These are phyloP conservation scores for Melampsora abietis-canadensis DNA, from an alignment of 1,284 basidiomycete species.

Conservation along the genomic window DNA sequence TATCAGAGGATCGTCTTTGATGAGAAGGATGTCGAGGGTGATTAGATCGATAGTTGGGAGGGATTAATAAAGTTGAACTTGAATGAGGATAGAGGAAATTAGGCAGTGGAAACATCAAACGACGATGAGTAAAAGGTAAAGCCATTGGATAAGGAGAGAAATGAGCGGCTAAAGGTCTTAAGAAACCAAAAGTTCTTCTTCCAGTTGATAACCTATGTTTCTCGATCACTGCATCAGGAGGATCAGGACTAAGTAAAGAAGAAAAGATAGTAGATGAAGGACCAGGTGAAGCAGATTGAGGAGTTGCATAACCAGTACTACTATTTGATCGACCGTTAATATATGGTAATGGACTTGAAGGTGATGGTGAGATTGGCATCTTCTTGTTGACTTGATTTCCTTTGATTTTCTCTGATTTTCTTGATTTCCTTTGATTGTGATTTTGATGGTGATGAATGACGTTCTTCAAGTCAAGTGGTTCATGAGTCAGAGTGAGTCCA, in stretches of 20 bases:
- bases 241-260: slow-evolving; percentile 28
- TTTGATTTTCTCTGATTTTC: too few species aligned
- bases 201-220: slow-evolving; percentile 29
- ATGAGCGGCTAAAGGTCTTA: slow-evolving; percentile 19
- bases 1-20: slow-evolving; percentile 13
- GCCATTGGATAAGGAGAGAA: slow-evolving; percentile 42
- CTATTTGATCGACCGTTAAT: slow-evolving; percentile 15
- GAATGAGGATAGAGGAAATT: slow-evolving; percentile 26
- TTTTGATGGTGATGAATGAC: too few species aligned
- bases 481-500: too few species aligned
- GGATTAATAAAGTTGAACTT: slow-evolving; percentile 11
- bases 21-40: slow-evolving; percentile 37
- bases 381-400: too few species aligned
- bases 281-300: slow-evolving; percentile 25
- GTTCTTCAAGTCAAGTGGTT: too few species aligned
- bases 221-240: slow-evolving; percentile 44
- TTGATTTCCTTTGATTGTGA: too few species aligned
- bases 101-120: slow-evolving; percentile 29
- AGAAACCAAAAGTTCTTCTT: slow-evolving; percentile 10
- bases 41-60: slow-evolving; percentile 29
- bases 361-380: neutral
- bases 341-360: slow-evolving; percentile 31
- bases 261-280: slow-evolving; percentile 39
- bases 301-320: slow-evolving; percentile 23
- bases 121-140: slow-evolving; percentile 27